Evolutionary conservation across 306 rosid species (phyloP).

Genomic region (Rosa persica): DNA sequence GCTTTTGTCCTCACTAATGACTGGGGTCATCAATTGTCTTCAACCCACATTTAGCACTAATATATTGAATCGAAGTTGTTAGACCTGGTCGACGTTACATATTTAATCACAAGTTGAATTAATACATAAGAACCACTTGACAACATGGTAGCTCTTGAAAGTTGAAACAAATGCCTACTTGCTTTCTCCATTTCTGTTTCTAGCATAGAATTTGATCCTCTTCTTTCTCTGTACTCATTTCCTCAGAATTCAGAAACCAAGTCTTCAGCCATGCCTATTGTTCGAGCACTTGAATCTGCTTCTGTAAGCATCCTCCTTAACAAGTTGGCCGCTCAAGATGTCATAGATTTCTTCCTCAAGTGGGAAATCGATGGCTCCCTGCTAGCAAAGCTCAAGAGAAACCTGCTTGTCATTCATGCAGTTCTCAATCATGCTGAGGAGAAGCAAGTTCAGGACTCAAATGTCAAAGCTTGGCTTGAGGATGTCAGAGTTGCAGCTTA

Average conservation of each 20-base stretch:
- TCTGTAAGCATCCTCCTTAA: conserved; percentile 20
- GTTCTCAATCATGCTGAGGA: conserved; percentile 30
- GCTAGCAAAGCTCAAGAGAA: conserved; percentile 3
- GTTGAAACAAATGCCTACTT: background rate
- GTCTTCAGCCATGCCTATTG: conserved; percentile 6
- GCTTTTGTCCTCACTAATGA: background rate
- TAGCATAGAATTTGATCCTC: background rate
- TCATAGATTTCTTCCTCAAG: conserved; percentile 17
- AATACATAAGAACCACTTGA: background rate
- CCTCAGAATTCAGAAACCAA: background rate
- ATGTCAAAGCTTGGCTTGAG: conserved; percentile 20
- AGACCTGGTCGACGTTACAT: background rate
- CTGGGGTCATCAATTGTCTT: background rate
- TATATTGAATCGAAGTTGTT: background rate
- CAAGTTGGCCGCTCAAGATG: conserved; percentile 7
- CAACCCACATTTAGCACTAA: too few species aligned
- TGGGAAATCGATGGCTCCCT: background rate
- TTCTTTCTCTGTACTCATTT: background rate
- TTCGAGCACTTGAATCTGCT: conserved; percentile 17
- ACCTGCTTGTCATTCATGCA: background rate
- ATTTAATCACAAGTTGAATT: background rate
- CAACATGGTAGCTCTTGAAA: background rate
- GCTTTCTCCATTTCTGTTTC: background rate
- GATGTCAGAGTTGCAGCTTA: conserved; percentile 15
- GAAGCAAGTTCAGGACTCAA: conserved; percentile 3